Evolutionary conservation across 23 red algal species (phyloP).

Genomic region (Gracilaria vermiculophylla): DNA sequence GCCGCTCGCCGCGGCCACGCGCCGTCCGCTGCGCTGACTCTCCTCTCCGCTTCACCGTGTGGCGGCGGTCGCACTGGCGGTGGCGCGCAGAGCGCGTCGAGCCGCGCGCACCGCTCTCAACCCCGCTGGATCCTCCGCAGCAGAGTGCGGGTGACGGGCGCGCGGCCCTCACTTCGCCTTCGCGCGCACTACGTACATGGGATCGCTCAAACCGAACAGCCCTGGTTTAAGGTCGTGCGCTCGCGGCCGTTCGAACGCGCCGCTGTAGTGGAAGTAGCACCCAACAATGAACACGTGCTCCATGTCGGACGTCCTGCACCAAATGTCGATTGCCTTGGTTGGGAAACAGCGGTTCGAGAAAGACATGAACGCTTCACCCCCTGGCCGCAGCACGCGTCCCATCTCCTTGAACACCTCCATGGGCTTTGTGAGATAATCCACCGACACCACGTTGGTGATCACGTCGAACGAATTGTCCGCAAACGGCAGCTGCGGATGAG

Average conservation of each 20-base stretch:
- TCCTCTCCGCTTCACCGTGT: too few species aligned
- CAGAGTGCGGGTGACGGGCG: too few species aligned
- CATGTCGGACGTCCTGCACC: conserved; percentile 78
- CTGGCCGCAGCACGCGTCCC: conserved; percentile 78
- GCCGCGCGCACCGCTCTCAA: too few species aligned
- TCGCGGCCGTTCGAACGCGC: conserved; percentile 52
- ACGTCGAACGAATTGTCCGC: conserved; percentile 85
- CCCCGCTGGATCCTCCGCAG: too few species aligned
- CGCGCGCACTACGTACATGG: conserved; percentile 84
- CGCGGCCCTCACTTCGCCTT: neutral
- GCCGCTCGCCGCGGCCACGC: too few species aligned
- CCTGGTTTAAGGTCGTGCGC: conserved; percentile 64
- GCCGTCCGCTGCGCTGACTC: too few species aligned
- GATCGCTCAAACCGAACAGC: conserved; percentile 70
- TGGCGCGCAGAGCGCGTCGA: too few species aligned
- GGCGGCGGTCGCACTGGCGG: too few species aligned
- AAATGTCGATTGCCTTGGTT: conserved; percentile 86
- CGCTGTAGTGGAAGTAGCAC: conserved; percentile 95
- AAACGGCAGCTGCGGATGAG: conserved; percentile 74
- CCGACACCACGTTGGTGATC: conserved; percentile 84
- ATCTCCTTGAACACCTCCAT: conserved; percentile 94
- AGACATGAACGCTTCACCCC: conserved; percentile 78
- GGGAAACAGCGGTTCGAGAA: conserved; percentile 96
- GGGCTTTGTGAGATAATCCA: conserved; percentile 95
- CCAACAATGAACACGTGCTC: conserved; percentile 96